Evolutionary conservation across 352 stramenopile species (phyloP), one percentile per base, ranked within the genome.

Genomic region (Plasmopara halstedii): DNA sequence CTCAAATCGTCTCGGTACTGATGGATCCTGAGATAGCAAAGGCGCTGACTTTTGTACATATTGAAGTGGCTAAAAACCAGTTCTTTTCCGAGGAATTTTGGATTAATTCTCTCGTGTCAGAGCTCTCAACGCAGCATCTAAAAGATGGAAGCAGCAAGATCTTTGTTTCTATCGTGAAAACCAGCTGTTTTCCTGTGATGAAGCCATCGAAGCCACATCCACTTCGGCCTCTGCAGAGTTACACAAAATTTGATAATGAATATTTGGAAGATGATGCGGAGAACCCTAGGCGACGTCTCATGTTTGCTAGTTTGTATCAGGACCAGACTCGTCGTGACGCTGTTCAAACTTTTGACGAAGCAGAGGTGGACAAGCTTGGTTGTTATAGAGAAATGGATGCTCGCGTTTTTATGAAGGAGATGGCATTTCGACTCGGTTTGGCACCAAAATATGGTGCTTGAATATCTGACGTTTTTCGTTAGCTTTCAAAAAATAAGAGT

Each of bases 391-490:
- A 64, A 14, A 91, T 91, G 79, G 63, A 83, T 36, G 66, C 66
- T 8, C 67, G 71, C 31, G 73, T 86, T 18, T 77, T 85, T 42
- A 74, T 88, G 56, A 82, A 85, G 34, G 79, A 91, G 53, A 68
- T 84, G 53, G 79, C 79, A 1, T 91, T 91, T 50, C 76, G 79
- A 13, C 64, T 91, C 22, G 79, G 79, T 7, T 79, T 65, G 15
- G 70, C 73, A 2, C 79, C 79, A 2, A 91, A 91, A 56, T 91
- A 91, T 49, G 79, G 79, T 14, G 79, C 79, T n/a, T 85, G 46
- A 63, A 10, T 10, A 29, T 29, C 3, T 29, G 4, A 8, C 23
- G 7, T 29, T 29, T 29, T 29, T 6, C 25, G 25, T 29, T 27
- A 4, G 23, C 8, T 9, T 8, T 27, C 4, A 27, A 27, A 27